These are phyloP conservation scores for Aspergillus novofumigatus DNA, from an alignment of 2,329 filamentous ascomycete genomes.

Conservation along the genomic window DNA sequence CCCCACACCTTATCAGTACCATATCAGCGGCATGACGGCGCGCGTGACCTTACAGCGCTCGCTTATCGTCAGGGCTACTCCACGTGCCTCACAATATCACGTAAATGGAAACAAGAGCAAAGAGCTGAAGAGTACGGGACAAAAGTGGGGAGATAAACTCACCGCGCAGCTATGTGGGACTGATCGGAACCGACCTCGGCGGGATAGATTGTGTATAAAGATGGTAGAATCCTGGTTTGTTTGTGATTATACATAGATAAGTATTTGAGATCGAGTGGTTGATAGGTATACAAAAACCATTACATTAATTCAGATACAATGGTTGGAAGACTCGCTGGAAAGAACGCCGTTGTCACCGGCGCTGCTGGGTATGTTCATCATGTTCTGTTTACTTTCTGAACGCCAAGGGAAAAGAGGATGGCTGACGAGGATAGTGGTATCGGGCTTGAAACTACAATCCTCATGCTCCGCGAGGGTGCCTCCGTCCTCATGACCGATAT, in stretches of 20 bases:
- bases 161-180: neutral
- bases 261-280: no score
- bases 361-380: conserved; percentile 67
- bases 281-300: neutral
- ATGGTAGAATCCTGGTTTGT: neutral
- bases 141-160: neutral
- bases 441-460: conserved; percentile 84
- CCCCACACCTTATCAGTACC: neutral
- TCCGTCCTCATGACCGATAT: conserved; percentile 83
- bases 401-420: neutral
- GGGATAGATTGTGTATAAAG: neutral
- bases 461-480: conserved; percentile 85
- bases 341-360: conserved; percentile 74
- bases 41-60: neutral
- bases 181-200: neutral
- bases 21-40: neutral
- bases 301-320: neutral
- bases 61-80: neutral
- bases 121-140: neutral
- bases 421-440: conserved; percentile 59
- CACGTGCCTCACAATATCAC: neutral
- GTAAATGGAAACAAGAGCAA: neutral
- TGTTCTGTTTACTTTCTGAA: neutral
- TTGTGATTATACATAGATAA: neutral
- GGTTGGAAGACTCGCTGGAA: conserved; percentile 54